phyloP scores from a whole-genome alignment of 2,329 filamentous ascomycete species.

The Aspergillus sp. region DNA sequence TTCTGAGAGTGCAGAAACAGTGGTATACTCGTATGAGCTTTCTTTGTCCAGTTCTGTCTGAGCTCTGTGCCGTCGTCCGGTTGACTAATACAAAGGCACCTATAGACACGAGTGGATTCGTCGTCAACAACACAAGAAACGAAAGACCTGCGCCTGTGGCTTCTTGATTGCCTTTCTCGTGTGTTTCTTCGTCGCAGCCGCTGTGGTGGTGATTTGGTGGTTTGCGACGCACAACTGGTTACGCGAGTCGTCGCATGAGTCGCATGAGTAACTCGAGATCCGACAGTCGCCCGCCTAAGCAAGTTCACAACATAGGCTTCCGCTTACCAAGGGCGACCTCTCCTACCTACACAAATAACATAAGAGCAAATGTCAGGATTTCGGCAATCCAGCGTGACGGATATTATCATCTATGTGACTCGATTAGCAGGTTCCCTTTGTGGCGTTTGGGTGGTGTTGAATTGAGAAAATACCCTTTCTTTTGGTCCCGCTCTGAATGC shows the following conservation, averaged over 20 bases:
- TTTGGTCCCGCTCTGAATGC: too few species aligned
- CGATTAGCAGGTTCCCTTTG: neutral
- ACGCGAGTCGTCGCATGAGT: conserved; percentile 2
- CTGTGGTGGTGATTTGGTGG: conserved; percentile 43
- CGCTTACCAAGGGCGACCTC: too few species aligned
- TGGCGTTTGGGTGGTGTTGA: neutral
- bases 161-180: conserved; percentile 26
- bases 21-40: conserved; percentile 16
- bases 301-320: too few species aligned
- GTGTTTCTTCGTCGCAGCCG: conserved; percentile 34
- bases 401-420: too few species aligned
- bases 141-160: conserved; percentile 41
- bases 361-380: too few species aligned
- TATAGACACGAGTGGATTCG: conserved; percentile 47
- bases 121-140: conserved; percentile 44
- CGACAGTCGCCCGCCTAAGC: too few species aligned
- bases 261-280: too few species aligned
- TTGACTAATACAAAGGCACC: neutral
- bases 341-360: too few species aligned
- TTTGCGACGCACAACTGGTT: conserved; percentile 30
- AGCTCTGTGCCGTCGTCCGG: neutral
- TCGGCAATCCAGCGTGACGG: too few species aligned
- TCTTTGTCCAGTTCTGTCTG: neutral
- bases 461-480: neutral
- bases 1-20: conserved; percentile 12